Base-by-base conservation (phyloP, 345 rosid genomes). In the Eutrema japonicum region DNA sequence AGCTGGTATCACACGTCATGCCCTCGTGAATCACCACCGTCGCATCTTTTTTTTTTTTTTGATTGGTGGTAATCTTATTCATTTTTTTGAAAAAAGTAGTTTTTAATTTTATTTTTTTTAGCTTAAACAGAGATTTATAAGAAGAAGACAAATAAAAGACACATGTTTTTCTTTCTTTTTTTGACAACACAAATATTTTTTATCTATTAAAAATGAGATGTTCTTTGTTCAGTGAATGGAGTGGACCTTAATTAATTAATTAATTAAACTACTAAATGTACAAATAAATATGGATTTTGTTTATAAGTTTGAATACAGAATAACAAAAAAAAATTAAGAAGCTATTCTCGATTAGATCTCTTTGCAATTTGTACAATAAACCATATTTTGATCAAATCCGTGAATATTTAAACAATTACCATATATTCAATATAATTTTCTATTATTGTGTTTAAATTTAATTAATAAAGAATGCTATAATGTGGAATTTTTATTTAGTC, bases 1-100 rank as follows among this genome's bases (percentile, higher is more conserved):
- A 85, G 82, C 89, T 89, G 86, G 70, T 81, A 22, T 18, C 22
- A 13, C 82, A 70, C 81, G 74, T 84, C 85, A 86, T 81, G 26
- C 72, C 78, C 77, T 71, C 87, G 83, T 83, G 87, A 83, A 74
- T 72, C 81, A 68, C 68, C 59, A 40, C 77, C 53, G 76, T 62
- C 59, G 64, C 14, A 47, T 46, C 58, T 14, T 62, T 60, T 22
- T 0, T 22, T 22, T 57, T 22, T 18, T 18, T 13, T 35, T 47
- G 14, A 72, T 66, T 72, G 73, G 78, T 40, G 45, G 36, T 41
- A 30, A 18, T 60, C 36, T 72, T 40, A 5, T 70, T 14, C 29
- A 7, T 16, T 27, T 38, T 18, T 12, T n/a, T 18, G 1, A 0
- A 10, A n/a, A 32, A 45, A 11, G 10, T 26, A 26, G 4, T 22